Percentiles rank a stretch among this genome's conserved stretches.
Conservation (phyloP, 768 basidiomycete genomes). For the Tricholomella constricta region DNA sequence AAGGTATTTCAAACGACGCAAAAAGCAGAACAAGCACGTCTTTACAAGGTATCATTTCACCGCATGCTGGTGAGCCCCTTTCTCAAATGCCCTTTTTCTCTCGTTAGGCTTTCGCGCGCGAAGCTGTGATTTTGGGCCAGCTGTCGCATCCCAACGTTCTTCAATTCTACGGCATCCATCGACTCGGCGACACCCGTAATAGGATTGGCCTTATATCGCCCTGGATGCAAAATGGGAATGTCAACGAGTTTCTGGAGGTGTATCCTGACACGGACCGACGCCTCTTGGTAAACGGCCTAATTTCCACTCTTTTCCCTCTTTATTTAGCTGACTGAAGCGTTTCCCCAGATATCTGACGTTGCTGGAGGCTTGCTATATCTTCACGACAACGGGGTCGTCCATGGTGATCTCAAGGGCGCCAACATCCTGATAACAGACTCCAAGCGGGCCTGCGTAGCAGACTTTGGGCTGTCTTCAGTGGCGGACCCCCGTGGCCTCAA, state of each 20-base stretch:
- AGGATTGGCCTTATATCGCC: slow-evolving; percentile 39
- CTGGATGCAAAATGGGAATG: slow-evolving; percentile 41
- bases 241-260: slow-evolving; percentile 24
- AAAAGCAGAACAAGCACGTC: slow-evolving; percentile 12
- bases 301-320: slow-evolving; percentile 15
- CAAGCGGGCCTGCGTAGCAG: slow-evolving; percentile 47
- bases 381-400: slow-evolving; percentile 38
- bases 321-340: slow-evolving; percentile 1
- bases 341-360: slow-evolving; percentile 31
- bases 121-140: slow-evolving; percentile 21
- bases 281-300: slow-evolving; percentile 9
- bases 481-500: slow-evolving; percentile 20
- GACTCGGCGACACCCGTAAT: slow-evolving; percentile 23
- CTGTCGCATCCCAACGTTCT: slow-evolving; percentile 29
- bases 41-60: slow-evolving; percentile 24
- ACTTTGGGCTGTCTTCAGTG: slow-evolving; percentile 47
- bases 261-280: slow-evolving; percentile 18
- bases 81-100: slow-evolving; percentile 17
- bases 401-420: slow-evolving; percentile 52
- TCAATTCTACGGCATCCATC: slow-evolving; percentile 39
- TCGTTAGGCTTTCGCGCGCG: slow-evolving; percentile 21
- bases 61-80: neutral
- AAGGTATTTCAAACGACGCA: slow-evolving; percentile 25
- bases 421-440: slow-evolving; percentile 48
- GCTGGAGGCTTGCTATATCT: slow-evolving; percentile 36